Evolutionary conservation across 306 rosid species (phyloP), one percentile per base, ranked within the genome.

Genomic region (Cucurbita pepo): DNA sequence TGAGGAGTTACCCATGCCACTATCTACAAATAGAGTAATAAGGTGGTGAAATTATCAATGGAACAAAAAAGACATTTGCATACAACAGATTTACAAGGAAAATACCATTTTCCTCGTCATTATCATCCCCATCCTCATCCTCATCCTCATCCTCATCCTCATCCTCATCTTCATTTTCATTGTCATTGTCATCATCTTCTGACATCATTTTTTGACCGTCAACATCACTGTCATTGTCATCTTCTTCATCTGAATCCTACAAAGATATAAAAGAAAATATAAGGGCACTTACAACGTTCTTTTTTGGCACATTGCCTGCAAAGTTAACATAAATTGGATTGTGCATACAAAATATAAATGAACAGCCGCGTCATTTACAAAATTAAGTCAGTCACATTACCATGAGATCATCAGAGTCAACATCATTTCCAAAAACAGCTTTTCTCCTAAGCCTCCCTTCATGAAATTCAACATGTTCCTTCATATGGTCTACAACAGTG

Each of bases 371-470:
- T 30, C 34, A 30, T 30, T 30, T 30, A 2, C 21, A 15, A 54
- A 47, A 18, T 10, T 65, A 18, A 25, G 13, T 45, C 48, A 41
- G 37, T 3, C 10, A 61, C 73, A 19, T 80, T 79, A 90, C 97
- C 97, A 79, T 82, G 77, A 72, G 34, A 73, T 79, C 84, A n/a
- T 70, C 79, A 72, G 75, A 81, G 77, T 79, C 86, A 74, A 69
- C 72, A n/a, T 85, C 95, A 74, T 84, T 70, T 77, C 79, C 85
- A 82, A 94, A 90, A 30, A 85, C 53, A 53, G 82, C 91, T 80
- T 80, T 87, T 79, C 98, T 82, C 82, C 98, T 89, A 8, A 30
- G 77, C 77, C 97, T 85, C 81, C 97, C 98, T 72, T 78, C 86
- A 77, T 82, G 83, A 86, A 84, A 76, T 79, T 94, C 98, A 40